phyloP scores from a whole-genome alignment of 306 rosid species.

The Inga oerstediana region DNA sequence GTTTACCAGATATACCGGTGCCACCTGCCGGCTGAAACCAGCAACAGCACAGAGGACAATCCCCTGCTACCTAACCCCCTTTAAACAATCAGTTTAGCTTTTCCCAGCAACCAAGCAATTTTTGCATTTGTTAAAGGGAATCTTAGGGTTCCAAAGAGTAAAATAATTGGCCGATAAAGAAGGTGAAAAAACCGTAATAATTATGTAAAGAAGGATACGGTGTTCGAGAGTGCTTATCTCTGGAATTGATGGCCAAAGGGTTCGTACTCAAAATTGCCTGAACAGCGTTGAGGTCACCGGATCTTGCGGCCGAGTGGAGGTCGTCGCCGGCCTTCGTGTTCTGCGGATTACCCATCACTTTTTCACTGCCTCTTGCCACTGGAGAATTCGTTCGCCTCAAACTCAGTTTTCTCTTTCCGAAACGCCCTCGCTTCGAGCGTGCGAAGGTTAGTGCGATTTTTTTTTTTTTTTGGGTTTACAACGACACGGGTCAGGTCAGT shows the following conservation, averaged over 20 bases:
- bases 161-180: neutral
- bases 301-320: conserved; percentile 84
- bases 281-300: conserved; percentile 69
- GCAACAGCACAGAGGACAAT: neutral
- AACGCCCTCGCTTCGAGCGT: neutral
- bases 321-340: conserved; percentile 48
- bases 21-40: neutral
- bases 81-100: neutral
- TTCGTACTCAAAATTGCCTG: conserved; percentile 61
- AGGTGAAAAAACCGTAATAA: neutral
- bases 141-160: conserved; percentile 28
- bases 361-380: neutral
- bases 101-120: neutral
- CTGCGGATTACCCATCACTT: conserved; percentile 57
- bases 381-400: neutral
- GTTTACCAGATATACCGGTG: neutral
- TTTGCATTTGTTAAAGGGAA: neutral
- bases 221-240: conserved; percentile 94
- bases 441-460: too few species aligned
- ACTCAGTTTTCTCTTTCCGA: neutral
- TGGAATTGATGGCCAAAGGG: conserved; percentile 71
- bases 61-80: neutral
- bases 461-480: too few species aligned
- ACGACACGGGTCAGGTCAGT: too few species aligned
- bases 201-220: conserved; percentile 68